These are phyloP conservation scores for Paecilomyces formosus DNA, from an alignment of 2,329 filamentous ascomycete species.

Conservation along the genomic window DNA sequence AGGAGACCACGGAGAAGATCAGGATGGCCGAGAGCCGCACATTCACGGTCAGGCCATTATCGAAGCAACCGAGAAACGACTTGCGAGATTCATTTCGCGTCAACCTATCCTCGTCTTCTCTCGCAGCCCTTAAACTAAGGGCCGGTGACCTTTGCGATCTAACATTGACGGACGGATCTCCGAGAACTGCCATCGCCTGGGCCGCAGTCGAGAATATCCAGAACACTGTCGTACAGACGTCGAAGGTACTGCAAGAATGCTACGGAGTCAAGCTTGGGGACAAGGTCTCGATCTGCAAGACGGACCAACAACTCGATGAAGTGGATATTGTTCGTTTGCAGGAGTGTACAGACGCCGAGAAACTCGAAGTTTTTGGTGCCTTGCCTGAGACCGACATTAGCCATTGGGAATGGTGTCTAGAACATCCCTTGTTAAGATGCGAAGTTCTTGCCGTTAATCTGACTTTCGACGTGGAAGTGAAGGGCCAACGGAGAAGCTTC, in stretches of 20 bases:
- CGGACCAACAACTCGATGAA: constrained; percentile 44
- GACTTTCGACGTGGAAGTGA: constrained; percentile 56
- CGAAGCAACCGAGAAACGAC: constrained; percentile 39
- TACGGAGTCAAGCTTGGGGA: constrained; percentile 68
- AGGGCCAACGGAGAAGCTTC: constrained; percentile 55
- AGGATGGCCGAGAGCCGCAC: constrained; percentile 30
- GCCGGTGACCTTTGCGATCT: constrained; percentile 51
- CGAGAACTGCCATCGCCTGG: constrained; percentile 58
- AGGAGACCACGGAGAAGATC: background rate
- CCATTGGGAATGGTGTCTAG: constrained; percentile 44
- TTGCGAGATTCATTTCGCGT: constrained; percentile 54
- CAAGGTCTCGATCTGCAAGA: constrained; percentile 54
- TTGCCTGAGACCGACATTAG: constrained; percentile 27
- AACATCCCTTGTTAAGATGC: constrained; percentile 43
- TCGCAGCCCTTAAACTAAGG: constrained; percentile 48
- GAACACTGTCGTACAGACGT: constrained; percentile 63
- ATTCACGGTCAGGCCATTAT: constrained; percentile 50
- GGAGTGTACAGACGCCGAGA: constrained; percentile 46
- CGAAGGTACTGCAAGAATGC: constrained; percentile 64
- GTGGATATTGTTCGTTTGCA: constrained; percentile 54
- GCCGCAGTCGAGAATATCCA: constrained; percentile 54
- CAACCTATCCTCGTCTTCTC: constrained; percentile 48
- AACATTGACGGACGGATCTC: constrained; percentile 25
- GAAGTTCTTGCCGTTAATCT: constrained; percentile 65
- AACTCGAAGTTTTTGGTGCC: constrained; percentile 25